These are phyloP conservation scores for Scleroderma bovista DNA, from an alignment of 768 basidiomycete species.

Conservation along the genomic window DNA sequence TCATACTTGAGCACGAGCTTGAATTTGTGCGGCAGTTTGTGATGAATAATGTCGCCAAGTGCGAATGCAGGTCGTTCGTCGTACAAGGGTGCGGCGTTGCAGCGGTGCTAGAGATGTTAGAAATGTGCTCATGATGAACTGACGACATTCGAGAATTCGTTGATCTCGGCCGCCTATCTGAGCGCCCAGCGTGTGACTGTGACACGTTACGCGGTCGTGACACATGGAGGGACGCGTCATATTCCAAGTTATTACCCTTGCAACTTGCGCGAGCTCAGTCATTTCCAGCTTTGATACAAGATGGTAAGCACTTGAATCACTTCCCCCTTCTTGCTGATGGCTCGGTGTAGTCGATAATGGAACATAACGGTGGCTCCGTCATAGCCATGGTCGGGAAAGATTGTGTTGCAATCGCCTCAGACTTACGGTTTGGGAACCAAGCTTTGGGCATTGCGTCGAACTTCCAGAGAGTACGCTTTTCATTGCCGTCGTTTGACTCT, in stretches of 20 bases:
- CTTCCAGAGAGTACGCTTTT: slow-evolving; percentile 80
- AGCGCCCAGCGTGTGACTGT: not conserved
- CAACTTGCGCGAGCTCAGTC: slow-evolving; percentile 2
- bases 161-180: not conserved
- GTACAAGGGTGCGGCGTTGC: not conserved
- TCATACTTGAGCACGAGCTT: slow-evolving; percentile 17
- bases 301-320: not conserved
- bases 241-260: too few species aligned
- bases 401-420: slow-evolving; percentile 97
- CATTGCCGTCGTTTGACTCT: not conserved
- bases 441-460: slow-evolving; percentile 82
- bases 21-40: slow-evolving; percentile 9
- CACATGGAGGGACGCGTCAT: slow-evolving; percentile 17
- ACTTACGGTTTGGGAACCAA: slow-evolving; percentile 86
- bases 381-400: slow-evolving; percentile 99
- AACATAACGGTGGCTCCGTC: slow-evolving; percentile 95
- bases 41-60: not conserved
- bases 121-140: not conserved
- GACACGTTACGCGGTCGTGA: slow-evolving; percentile 11
- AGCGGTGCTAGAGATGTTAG: not conserved
- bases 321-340: not conserved
- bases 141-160: too few species aligned
- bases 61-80: slow-evolving; percentile 2
- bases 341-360: slow-evolving; percentile 70
- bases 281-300: slow-evolving; percentile 10